phyloP scores from a whole-genome alignment of 805 yeast genomes.

The Jamesozyma hellenica region DNA sequence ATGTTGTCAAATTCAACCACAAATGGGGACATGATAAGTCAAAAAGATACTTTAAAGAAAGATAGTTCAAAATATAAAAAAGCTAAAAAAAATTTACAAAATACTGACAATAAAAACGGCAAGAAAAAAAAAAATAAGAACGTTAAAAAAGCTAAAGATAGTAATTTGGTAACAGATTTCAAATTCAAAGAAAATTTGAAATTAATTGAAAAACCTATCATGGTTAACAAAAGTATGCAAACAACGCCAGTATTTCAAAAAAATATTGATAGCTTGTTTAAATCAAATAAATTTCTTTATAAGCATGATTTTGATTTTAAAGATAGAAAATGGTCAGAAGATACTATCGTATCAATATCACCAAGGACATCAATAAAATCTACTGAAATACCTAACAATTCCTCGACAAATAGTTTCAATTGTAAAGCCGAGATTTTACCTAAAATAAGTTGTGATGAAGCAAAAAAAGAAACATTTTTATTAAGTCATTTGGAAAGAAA shows the following conservation, averaged over 20 bases:
- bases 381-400: too few species aligned
- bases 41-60: too few species aligned
- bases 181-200: not conserved
- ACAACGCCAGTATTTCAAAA: conserved; percentile 4
- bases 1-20: too few species aligned
- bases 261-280: conserved; percentile 4
- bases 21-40: too few species aligned
- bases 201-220: not conserved
- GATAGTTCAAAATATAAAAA: too few species aligned
- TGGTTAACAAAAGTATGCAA: conserved; percentile 3
- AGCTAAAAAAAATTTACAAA: too few species aligned
- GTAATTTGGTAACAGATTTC: too few species aligned
- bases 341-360: not conserved
- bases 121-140: not conserved
- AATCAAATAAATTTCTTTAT: not conserved
- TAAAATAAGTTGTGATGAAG: too few species aligned
- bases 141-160: not conserved
- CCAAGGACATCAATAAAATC: not conserved
- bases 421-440: too few species aligned
- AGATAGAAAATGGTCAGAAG: conserved; percentile 5
- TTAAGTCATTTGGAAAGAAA: too few species aligned
- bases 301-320: not conserved
- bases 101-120: too few species aligned
- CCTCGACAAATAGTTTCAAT: too few species aligned
- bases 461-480: not conserved